Evolutionary conservation across 2,329 filamentous ascomycete species (phyloP).

Genomic region (Shiraia sp.): DNA sequence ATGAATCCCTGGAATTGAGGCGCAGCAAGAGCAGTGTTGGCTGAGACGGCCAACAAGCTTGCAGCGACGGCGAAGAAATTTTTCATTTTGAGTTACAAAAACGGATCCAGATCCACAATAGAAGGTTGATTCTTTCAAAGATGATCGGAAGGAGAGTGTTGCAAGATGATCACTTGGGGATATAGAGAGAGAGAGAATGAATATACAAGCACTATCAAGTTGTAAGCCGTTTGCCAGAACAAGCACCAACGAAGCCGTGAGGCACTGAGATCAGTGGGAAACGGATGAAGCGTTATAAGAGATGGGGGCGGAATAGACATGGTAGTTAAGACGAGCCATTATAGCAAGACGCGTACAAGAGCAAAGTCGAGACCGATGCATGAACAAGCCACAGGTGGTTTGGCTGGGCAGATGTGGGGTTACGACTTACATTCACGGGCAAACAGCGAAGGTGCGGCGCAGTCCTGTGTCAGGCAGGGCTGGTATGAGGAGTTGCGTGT

Average conservation of each 20-base stretch:
- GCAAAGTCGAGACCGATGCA: constrained; percentile 10
- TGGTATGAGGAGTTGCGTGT: constrained; percentile 29
- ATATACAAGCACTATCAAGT: constrained; percentile 25
- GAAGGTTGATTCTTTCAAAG: constrained; percentile 13
- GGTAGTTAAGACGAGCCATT: constrained; percentile 3
- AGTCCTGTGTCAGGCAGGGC: constrained; percentile 26
- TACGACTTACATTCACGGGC: constrained; percentile 42
- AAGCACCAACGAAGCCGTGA: constrained; percentile 14
- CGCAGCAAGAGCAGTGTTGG: constrained; percentile 20
- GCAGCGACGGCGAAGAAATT: constrained; percentile 29
- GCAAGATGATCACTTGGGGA: constrained; percentile 8
- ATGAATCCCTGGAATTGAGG: constrained; percentile 30
- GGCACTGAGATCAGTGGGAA: constrained; percentile 13
- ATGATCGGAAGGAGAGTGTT: constrained; percentile 17
- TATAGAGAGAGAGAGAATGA: constrained; percentile 20
- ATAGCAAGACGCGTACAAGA: background rate
- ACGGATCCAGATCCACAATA: constrained; percentile 27
- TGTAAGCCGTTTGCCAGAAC: constrained; percentile 19
- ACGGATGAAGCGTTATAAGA: constrained; percentile 16
- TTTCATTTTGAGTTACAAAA: constrained; percentile 36
- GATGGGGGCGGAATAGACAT: constrained; percentile 5
- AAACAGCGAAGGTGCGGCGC: constrained; percentile 32
- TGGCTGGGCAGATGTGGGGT: background rate
- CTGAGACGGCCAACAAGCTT: constrained; percentile 29
- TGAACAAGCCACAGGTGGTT: constrained; percentile 11